phyloP scores from a whole-genome alignment of 768 basidiomycete species.

The Suillus cothurnatus region DNA sequence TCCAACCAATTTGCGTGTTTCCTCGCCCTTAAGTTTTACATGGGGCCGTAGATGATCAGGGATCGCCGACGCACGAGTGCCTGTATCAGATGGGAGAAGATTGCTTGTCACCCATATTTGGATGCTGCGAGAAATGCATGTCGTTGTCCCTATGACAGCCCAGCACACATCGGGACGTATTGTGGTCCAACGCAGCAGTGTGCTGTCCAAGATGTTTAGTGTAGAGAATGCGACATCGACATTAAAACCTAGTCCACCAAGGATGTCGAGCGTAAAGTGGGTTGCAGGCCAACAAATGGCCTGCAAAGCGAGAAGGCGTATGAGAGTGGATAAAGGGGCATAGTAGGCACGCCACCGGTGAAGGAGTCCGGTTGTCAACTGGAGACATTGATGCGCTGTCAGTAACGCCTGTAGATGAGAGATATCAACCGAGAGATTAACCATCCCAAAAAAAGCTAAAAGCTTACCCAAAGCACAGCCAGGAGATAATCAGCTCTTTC shows the following conservation, averaged over 20 bases:
- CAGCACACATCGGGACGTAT: conserved; percentile 83
- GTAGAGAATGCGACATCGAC: conserved; percentile 3
- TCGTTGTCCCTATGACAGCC: conserved; percentile 89
- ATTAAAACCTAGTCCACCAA: conserved; percentile 45
- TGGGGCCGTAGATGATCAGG: conserved; percentile 27
- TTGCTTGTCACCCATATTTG: conserved; percentile 98
- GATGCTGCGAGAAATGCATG: conserved; percentile 77
- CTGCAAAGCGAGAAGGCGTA: conserved; percentile 90
- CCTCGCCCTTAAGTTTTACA: conserved; percentile 21
- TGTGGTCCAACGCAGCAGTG: conserved; percentile 44
- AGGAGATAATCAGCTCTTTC: conserved; percentile 66
- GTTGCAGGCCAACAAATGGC: conserved; percentile 97
- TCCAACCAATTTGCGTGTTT: conserved; percentile 39
- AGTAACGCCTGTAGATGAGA: conserved; percentile 62
- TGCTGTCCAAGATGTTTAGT: conserved; percentile 24
- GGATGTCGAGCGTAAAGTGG: conserved; percentile 75
- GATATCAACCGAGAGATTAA: background rate
- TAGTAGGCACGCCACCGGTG: conserved; percentile 93
- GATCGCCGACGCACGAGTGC: conserved; percentile 10
- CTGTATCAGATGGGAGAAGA: conserved; percentile 40
- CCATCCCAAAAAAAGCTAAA: background rate
- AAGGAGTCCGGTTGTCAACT: conserved; percentile 85
- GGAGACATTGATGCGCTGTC: conserved; percentile 88
- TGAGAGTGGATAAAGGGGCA: conserved; percentile 81
- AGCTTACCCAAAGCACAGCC: conserved; percentile 70